Conservation (phyloP, 2,329 filamentous ascomycete genomes). For the Mariannaea elegans region DNA sequence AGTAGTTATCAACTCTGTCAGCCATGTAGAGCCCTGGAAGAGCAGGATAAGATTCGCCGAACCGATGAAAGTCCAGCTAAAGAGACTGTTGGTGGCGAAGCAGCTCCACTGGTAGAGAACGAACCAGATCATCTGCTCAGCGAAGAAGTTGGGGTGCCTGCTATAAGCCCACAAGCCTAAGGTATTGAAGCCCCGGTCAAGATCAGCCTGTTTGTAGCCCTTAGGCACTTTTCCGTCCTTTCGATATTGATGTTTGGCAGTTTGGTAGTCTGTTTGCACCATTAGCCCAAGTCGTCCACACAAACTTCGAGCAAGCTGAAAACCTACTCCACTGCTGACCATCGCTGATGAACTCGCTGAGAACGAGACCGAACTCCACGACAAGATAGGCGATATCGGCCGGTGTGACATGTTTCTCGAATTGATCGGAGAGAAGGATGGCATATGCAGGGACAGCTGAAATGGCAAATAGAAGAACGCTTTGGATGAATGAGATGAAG, state of each 20-base stretch:
- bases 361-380: slow-evolving; percentile 59
- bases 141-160: slow-evolving; percentile 93
- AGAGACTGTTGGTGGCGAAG: slow-evolving; percentile 73
- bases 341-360: slow-evolving; percentile 83
- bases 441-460: slow-evolving; percentile 82
- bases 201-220: slow-evolving; percentile 73
- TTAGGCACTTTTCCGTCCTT: slow-evolving; percentile 75
- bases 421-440: slow-evolving; percentile 75
- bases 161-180: slow-evolving; percentile 87
- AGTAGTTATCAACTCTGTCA: slow-evolving; percentile 84
- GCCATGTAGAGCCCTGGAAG: slow-evolving; percentile 88
- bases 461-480: slow-evolving; percentile 81
- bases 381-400: slow-evolving; percentile 60
- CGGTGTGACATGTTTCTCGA: slow-evolving; percentile 59
- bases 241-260: slow-evolving; percentile 80
- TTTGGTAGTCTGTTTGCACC: slow-evolving; percentile 71
- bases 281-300: slow-evolving; percentile 8
- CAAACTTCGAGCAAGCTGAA: neutral
- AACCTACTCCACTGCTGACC: slow-evolving; percentile 86
- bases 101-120: slow-evolving; percentile 89
- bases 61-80: slow-evolving; percentile 83
- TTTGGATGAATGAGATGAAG: slow-evolving; percentile 90
- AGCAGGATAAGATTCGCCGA: slow-evolving; percentile 75
- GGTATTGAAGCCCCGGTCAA: slow-evolving; percentile 90
- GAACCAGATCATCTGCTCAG: slow-evolving; percentile 92